These are phyloP conservation scores for Xylaria sp. DNA, from an alignment of 2,329 filamentous ascomycete genomes.

Conservation along the genomic window DNA sequence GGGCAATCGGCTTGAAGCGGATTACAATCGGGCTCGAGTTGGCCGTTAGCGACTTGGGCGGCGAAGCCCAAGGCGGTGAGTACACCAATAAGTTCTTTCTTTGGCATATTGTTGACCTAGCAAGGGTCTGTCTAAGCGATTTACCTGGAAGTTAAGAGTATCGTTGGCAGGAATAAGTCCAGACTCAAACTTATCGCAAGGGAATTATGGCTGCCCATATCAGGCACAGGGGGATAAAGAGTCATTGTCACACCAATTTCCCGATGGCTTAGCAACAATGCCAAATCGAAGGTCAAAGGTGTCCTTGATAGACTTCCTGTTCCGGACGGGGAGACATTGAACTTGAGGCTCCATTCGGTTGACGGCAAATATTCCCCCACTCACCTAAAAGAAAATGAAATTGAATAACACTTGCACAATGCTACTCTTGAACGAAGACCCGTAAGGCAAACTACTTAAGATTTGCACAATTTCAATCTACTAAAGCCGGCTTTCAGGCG, in stretches of 20 bases:
- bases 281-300: conserved; percentile 32
- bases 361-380: conserved; percentile 4
- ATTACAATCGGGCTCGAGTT: conserved; percentile 37
- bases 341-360: conserved; percentile 1
- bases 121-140: conserved; percentile 20
- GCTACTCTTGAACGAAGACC: conserved; percentile 7
- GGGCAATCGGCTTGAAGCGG: conserved; percentile 33
- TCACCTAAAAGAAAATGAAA: conserved; percentile 4
- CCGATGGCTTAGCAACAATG: conserved; percentile 23
- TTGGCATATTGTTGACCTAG: conserved; percentile 30
- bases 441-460: conserved; percentile 10
- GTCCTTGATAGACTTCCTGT: conserved; percentile 23
- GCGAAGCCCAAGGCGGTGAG: conserved; percentile 29
- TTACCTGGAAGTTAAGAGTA: conserved; percentile 13
- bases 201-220: conserved; percentile 25
- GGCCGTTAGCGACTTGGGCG: conserved; percentile 28
- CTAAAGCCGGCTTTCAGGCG: conserved; percentile 7
- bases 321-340: conserved; percentile 24
- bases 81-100: conserved; percentile 28
- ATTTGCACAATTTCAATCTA: conserved; percentile 7
- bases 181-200: not conserved
- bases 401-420: conserved; percentile 4
- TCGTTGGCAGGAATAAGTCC: conserved; percentile 16
- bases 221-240: conserved; percentile 33
- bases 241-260: conserved; percentile 28